Percentiles rank a stretch among this genome's conserved stretches.
Evolutionary conservation across 345 rosid genomes (phyloP).

Genomic region (Draba incana): DNA sequence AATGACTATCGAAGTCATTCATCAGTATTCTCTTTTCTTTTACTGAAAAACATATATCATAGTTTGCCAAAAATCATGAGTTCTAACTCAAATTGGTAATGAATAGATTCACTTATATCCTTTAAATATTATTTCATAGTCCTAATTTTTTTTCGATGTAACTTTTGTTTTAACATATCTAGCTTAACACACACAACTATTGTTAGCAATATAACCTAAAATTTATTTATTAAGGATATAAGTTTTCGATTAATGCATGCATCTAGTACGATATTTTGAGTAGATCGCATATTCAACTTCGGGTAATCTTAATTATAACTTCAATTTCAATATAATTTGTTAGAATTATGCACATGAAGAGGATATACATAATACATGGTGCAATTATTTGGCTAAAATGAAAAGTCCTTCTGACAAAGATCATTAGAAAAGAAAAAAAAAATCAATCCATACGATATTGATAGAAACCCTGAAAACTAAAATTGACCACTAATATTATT

Average conservation of each 20-base stretch:
- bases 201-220: too few species aligned
- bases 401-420: background rate
- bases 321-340: background rate
- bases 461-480: conserved; percentile 29
- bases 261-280: background rate
- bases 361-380: conserved; percentile 7
- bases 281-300: background rate
- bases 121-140: too few species aligned
- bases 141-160: background rate
- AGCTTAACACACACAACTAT: background rate
- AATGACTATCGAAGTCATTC: background rate
- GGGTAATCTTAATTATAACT: background rate
- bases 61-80: background rate
- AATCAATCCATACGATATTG: conserved; percentile 4
- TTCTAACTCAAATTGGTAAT: too few species aligned
- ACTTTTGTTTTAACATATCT: background rate
- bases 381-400: conserved; percentile 13
- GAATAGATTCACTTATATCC: too few species aligned
- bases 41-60: background rate
- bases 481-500: conserved; percentile 18
- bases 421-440: background rate
- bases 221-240: background rate
- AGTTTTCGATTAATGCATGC: background rate
- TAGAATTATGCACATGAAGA: background rate
- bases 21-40: background rate